These are phyloP conservation scores for Sphaerobolus stellatus DNA, from an alignment of 1,284 basidiomycete genomes.

Conservation along the genomic window DNA sequence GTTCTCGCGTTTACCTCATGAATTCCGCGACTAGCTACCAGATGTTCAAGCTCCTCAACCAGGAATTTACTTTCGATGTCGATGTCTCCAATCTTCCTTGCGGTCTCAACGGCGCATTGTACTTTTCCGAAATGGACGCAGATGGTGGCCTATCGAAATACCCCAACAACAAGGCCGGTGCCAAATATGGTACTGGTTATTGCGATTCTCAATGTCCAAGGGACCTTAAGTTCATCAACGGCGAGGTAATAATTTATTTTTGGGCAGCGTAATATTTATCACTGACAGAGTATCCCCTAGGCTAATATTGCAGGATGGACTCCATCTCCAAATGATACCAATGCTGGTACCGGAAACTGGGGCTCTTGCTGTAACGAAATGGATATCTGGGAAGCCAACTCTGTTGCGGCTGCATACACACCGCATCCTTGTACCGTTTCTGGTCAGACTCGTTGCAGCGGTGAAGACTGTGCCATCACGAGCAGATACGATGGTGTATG, in stretches of 20 bases:
- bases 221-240: slow-evolving; percentile 38
- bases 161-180: slow-evolving; percentile 22
- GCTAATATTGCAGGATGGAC: slow-evolving; percentile 48
- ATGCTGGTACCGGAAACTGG: slow-evolving; percentile 44
- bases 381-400: slow-evolving; percentile 60
- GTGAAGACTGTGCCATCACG: slow-evolving; percentile 37
- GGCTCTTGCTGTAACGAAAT: slow-evolving; percentile 56
- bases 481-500: slow-evolving; percentile 45
- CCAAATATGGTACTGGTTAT: slow-evolving; percentile 24
- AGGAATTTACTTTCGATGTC: slow-evolving; percentile 24
- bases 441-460: slow-evolving; percentile 42
- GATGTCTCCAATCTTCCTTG: slow-evolving; percentile 28
- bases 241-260: slow-evolving; percentile 31
- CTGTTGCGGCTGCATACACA: slow-evolving; percentile 45
- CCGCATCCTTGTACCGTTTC: slow-evolving; percentile 46
- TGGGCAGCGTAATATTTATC: not conserved
- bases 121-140: slow-evolving; percentile 22
- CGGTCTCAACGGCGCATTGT: slow-evolving; percentile 24
- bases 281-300: slow-evolving; percentile 29
- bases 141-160: slow-evolving; percentile 22
- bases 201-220: slow-evolving; percentile 28
- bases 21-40: slow-evolving; percentile 19
- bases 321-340: slow-evolving; percentile 37
- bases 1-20: slow-evolving; percentile 25
- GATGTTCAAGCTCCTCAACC: slow-evolving; percentile 23